Conservation (phyloP, 2,329 filamentous ascomycete genomes). For the Fusarium sp. region DNA sequence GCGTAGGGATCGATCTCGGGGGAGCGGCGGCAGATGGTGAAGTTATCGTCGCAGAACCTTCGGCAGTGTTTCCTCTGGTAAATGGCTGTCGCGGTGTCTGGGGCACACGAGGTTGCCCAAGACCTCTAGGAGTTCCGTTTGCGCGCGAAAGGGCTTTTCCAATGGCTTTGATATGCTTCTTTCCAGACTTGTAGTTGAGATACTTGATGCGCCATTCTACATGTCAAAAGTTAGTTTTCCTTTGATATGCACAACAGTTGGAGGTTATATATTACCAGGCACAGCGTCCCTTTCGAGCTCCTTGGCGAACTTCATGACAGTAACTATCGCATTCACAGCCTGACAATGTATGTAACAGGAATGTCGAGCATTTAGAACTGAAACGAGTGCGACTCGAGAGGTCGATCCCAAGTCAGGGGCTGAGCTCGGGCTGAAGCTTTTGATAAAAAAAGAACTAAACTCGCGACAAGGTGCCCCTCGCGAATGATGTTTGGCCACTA, state of each 20-base stretch:
- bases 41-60: conserved; percentile 18
- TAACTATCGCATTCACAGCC: conserved; percentile 21
- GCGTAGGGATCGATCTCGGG: conserved; percentile 39
- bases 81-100: conserved; percentile 36
- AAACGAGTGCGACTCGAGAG: conserved; percentile 4
- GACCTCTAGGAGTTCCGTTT: conserved; percentile 63
- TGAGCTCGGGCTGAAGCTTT: not conserved
- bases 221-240: conserved; percentile 16
- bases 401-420: not conserved
- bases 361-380: conserved; percentile 33
- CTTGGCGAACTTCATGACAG: conserved; percentile 74
- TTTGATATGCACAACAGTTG: not conserved
- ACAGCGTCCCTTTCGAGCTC: conserved; percentile 90
- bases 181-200: conserved; percentile 93
- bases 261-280: conserved; percentile 67
- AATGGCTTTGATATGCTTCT: conserved; percentile 92
- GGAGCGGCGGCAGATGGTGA: conserved; percentile 27
- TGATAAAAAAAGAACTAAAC: conserved; percentile 5
- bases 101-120: conserved; percentile 49
- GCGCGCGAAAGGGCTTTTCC: conserved; percentile 76
- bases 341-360: conserved; percentile 17
- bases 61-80: conserved; percentile 14
- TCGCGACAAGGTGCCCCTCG: conserved; percentile 27
- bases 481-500: conserved; percentile 14
- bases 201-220: conserved; percentile 93